Evolutionary conservation across 108 stramenopile species (phyloP).

Genomic region (Cyclotella kingstonii): DNA sequence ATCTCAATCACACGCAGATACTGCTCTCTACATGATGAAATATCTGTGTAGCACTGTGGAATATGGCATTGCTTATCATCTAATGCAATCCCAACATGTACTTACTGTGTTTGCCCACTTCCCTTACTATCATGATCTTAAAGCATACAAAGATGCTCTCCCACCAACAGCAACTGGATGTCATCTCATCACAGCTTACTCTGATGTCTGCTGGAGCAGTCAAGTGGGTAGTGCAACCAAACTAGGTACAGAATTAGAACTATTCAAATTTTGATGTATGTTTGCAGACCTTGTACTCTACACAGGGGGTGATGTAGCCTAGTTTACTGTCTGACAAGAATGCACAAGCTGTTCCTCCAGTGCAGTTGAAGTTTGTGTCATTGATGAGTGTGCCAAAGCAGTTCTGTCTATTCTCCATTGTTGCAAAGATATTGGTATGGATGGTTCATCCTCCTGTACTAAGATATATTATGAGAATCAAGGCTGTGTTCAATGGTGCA

Average conservation of each 20-base stretch:
- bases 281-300: neutral
- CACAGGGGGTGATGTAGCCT: conserved; percentile 1
- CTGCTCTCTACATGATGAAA: conserved; percentile 2
- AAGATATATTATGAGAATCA: conserved; percentile 8
- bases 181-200: neutral
- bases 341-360: neutral
- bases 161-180: neutral
- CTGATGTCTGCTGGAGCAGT: conserved; percentile 9
- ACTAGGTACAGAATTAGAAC: neutral
- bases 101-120: conserved; percentile 3
- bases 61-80: conserved; percentile 3
- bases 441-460: neutral
- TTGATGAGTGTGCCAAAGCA: neutral
- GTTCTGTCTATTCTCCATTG: neutral
- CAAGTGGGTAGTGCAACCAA: neutral
- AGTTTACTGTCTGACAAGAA: conserved; percentile 4
- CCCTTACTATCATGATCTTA: neutral
- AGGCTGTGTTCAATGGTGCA: conserved; percentile 4
- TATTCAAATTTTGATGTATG: conserved; percentile 4
- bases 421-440: neutral
- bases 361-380: conserved; percentile 1
- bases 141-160: conserved; percentile 8
- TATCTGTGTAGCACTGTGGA: neutral
- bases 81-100: too few relatives aligned
- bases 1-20: neutral